Base-by-base conservation (phyloP, 2,329 filamentous ascomycete species). In the Monosporascus sp. region DNA sequence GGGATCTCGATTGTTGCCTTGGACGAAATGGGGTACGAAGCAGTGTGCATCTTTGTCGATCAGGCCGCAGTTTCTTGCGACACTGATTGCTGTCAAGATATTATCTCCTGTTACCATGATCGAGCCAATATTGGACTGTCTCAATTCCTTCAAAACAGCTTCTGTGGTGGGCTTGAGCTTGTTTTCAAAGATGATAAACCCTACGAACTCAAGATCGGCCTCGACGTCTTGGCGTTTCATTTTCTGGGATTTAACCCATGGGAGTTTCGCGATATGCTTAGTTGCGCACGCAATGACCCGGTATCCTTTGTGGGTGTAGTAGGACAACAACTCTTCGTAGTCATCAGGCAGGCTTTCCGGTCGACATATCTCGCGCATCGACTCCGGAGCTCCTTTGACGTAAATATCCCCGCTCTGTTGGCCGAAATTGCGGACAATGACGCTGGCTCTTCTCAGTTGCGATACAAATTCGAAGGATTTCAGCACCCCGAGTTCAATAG, bases 91-190 rank as follows among this genome's bases (percentile, higher is more conserved):
- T 9, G 94, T 99, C 51, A 97, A 74, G 57, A 97, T 97, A 62
- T 99, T 99, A 75, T 99, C 94, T 31, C 94, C 94, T 0, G 94
- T 99, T 57, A 95, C 95, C 94, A 99, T 99, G 50, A 96, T 85
- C 27, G 88, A 87, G 37, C 90, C 84, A 60, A 99, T 96, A 52
- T 88, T 88, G 7, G 95, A 93, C 50, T 87, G 78, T 35, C 83
- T 80, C 3, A 99, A 79, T 71, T 97, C 92, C 52, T 88, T 81
- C 25, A 99, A 83, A 36, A 97, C 88, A 1, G 80, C 81, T 1
- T 89, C 81, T 0, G 93, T 97, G 20, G 83, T 91, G 1, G 89
- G 86, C 70, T 99, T 99, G 56, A 99, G 76, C 72, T 99, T 99
- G 74, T 99, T 99, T 73, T 99, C 94, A 63, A 99, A 99, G 51